These are phyloP conservation scores for Phaseolus lunatus DNA, from an alignment of 306 rosid species.

Conservation along the genomic window DNA sequence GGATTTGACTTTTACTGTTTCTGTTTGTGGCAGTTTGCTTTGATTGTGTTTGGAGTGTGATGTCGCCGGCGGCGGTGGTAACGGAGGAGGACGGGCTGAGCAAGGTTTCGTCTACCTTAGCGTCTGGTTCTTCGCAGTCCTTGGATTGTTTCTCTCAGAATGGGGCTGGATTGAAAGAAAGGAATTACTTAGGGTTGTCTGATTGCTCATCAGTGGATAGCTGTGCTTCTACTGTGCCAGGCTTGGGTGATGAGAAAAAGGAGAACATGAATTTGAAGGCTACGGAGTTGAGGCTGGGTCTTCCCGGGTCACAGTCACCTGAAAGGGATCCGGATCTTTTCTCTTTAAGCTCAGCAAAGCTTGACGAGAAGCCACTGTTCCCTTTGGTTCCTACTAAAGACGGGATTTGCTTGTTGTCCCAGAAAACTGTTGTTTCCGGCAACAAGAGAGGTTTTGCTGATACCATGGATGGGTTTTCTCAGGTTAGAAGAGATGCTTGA, in stretches of 20 bases:
- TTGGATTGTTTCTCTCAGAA: conserved; percentile 67
- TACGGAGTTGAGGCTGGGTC: conserved; percentile 90
- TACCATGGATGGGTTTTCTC: conserved; percentile 74
- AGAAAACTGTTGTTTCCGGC: conserved; percentile 73
- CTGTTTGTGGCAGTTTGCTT: conserved; percentile 38
- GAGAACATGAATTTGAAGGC: conserved; percentile 80
- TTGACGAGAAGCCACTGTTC: conserved; percentile 83
- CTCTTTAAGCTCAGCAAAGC: conserved; percentile 55
- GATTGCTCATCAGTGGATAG: conserved; percentile 98
- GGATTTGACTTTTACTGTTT: conserved; percentile 31
- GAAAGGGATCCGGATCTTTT: conserved; percentile 62
- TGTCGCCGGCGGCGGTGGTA: conserved; percentile 78
- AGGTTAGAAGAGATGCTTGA: conserved; percentile 57
- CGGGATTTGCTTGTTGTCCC: conserved; percentile 61
- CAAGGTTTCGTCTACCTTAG: conserved; percentile 55
- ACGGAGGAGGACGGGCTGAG: conserved; percentile 75
- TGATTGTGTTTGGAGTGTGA: conserved; percentile 48
- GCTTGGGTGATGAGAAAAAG: conserved; percentile 68
- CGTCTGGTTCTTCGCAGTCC: conserved; percentile 63
- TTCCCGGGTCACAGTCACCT: conserved; percentile 93
- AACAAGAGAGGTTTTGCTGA: conserved; percentile 93
- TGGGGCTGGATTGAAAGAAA: conserved; percentile 73
- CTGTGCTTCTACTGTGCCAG: conserved; percentile 64
- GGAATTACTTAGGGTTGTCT: conserved; percentile 84
- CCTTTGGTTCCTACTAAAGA: conserved; percentile 88